phyloP scores from a whole-genome alignment of 805 yeast genomes.

The Hagleromyces aurorensis region DNA sequence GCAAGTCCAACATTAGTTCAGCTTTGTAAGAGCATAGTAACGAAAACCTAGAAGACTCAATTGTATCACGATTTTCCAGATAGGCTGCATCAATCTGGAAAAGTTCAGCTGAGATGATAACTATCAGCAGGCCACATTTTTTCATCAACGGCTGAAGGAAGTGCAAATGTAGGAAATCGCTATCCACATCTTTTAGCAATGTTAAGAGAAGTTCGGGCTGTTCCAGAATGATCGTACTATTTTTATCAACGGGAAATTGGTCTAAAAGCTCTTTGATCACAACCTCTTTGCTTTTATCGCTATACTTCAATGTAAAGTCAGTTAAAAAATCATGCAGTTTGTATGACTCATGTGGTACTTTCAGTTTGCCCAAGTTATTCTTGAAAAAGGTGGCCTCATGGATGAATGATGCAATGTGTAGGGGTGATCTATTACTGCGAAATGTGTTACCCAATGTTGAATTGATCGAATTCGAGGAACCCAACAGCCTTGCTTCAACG shows the following conservation, averaged over 20 bases:
- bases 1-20: constrained; percentile 37
- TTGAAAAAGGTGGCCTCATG: constrained; percentile 18
- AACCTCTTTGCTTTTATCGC: constrained; percentile 62
- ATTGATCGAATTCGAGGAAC: constrained; percentile 37
- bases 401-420: constrained; percentile 25
- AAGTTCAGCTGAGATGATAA: constrained; percentile 17
- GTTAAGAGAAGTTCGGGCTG: constrained; percentile 28
- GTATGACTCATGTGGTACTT: constrained; percentile 19
- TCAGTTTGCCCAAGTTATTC: constrained; percentile 17
- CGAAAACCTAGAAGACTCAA: constrained; percentile 23
- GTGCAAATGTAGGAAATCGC: constrained; percentile 22
- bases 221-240: constrained; percentile 21
- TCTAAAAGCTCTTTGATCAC: constrained; percentile 64
- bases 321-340: constrained; percentile 40
- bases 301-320: constrained; percentile 37
- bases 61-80: constrained; percentile 10
- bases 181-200: constrained; percentile 19
- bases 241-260: constrained; percentile 38
- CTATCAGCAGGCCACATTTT: constrained; percentile 22
- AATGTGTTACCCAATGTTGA: constrained; percentile 20
- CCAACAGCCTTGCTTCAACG: constrained; percentile 43
- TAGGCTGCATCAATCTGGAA: constrained; percentile 8
- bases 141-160: constrained; percentile 22
- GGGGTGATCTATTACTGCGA: constrained; percentile 11
- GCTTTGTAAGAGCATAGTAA: constrained; percentile 20